Percentiles rank a stretch among this genome's conserved stretches.
Conservation (phyloP, 192 early-diverging fungal genomes). For the Chytriomyces sp. region DNA sequence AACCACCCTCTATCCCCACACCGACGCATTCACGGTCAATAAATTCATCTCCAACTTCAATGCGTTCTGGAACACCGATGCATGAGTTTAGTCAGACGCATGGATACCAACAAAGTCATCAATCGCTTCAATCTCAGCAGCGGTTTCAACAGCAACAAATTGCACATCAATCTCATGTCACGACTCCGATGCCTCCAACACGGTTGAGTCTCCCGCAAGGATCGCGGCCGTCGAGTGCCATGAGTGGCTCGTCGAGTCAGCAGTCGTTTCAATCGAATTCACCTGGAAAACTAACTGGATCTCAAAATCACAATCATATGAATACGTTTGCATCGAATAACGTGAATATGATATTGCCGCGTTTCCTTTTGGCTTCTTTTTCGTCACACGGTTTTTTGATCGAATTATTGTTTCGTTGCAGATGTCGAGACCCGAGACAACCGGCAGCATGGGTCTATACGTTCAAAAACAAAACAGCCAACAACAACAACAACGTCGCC, state of each 20-base stretch:
- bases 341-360: neutral
- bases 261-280: neutral
- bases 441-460: neutral
- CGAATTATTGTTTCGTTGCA: too few relatives aligned
- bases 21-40: too few relatives aligned
- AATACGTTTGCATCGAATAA: neutral
- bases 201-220: neutral
- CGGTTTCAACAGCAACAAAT: neutral
- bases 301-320: neutral
- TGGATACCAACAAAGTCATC: neutral
- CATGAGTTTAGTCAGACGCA: neutral
- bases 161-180: neutral
- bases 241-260: neutral
- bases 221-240: neutral
- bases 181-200: constrained; percentile 8
- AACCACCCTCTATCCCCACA: neutral
- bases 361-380: neutral
- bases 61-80: too few relatives aligned
- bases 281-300: neutral
- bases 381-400: neutral
- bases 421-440: neutral
- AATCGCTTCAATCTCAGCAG: neutral
- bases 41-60: too few relatives aligned
- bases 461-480: neutral
- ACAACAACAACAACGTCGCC: neutral